phyloP scores from a whole-genome alignment of 441 rosid genomes.

The Raphanus hybrid region DNA sequence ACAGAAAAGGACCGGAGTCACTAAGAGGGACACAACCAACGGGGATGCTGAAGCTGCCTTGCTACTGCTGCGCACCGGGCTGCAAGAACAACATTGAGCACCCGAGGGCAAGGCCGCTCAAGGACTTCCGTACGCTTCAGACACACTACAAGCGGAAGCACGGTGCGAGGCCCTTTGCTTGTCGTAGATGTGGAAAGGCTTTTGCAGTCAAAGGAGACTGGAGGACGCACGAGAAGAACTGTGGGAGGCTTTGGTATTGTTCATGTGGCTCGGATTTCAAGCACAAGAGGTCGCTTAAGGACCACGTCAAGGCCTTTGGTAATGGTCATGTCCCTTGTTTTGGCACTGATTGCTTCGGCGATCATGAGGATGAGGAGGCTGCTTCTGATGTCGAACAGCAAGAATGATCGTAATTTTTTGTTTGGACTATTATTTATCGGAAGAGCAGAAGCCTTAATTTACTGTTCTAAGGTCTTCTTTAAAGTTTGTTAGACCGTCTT shows the following conservation, averaged over 20 bases:
- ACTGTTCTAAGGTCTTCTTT: constrained; percentile 9
- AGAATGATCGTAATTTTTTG: constrained; percentile 22
- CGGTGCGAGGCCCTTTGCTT: constrained; percentile 87
- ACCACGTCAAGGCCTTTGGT: constrained; percentile 91
- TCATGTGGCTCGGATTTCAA: constrained; percentile 94
- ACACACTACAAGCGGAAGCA: constrained; percentile 98
- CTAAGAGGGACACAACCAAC: constrained; percentile 94
- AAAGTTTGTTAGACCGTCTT: not conserved
- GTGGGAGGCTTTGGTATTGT: constrained; percentile 98
- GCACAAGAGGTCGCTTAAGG: constrained; percentile 95
- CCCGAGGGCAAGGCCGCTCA: constrained; percentile 87
- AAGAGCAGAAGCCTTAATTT: constrained; percentile 2
- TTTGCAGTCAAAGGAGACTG: constrained; percentile 98
- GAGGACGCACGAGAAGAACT: constrained; percentile 99
- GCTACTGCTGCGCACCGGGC: constrained; percentile 91
- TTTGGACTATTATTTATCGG: constrained; percentile 14
- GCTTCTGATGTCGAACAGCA: constrained; percentile 79
- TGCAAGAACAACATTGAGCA: constrained; percentile 97
- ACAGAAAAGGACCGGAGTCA: constrained; percentile 95
- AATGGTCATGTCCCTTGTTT: constrained; percentile 74
- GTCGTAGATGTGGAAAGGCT: constrained; percentile 88
- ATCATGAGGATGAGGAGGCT: constrained; percentile 72
- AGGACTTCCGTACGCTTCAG: constrained; percentile 95
- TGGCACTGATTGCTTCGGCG: constrained; percentile 54
- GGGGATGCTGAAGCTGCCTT: constrained; percentile 92